Percentiles rank a stretch among this genome's conserved stretches.
Evolutionary conservation across 2,329 filamentous ascomycete species (phyloP).

Genomic region (Curvularia spicifera): DNA sequence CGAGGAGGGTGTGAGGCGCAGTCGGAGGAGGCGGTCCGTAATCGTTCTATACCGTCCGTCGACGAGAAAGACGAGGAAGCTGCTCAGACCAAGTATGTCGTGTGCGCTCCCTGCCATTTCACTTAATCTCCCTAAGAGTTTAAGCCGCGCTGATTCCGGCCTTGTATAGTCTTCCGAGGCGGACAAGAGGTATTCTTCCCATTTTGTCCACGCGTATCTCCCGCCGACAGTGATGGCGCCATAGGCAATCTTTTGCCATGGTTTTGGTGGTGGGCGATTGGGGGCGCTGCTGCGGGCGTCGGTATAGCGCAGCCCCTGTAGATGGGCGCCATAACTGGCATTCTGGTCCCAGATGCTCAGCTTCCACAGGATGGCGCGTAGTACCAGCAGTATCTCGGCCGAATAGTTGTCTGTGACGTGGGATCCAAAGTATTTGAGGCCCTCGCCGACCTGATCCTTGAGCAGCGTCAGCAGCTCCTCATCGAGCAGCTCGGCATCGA

Average conservation of each 20-base stretch:
- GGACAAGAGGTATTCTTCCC: slow-evolving; percentile 84
- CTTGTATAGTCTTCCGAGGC: slow-evolving; percentile 75
- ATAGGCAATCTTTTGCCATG: slow-evolving; percentile 82
- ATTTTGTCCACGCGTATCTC: slow-evolving; percentile 87
- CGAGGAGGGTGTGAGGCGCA: slow-evolving; percentile 84
- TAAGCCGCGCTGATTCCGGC: slow-evolving; percentile 58
- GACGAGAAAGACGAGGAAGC: slow-evolving; percentile 88
- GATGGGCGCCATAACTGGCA: slow-evolving; percentile 88
- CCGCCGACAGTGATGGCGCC: slow-evolving; percentile 86
- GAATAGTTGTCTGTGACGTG: slow-evolving; percentile 86
- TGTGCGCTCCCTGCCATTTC: slow-evolving; percentile 73
- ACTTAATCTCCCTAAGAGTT: slow-evolving; percentile 71
- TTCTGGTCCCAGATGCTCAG: slow-evolving; percentile 96
- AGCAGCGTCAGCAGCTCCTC: slow-evolving; percentile 89
- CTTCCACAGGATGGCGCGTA: slow-evolving; percentile 87
- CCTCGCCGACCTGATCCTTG: slow-evolving; percentile 84
- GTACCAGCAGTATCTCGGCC: slow-evolving; percentile 78
- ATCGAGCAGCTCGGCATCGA: slow-evolving; percentile 93
- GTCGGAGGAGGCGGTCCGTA: slow-evolving; percentile 80
- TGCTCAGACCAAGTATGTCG: slow-evolving; percentile 79
- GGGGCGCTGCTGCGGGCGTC: slow-evolving; percentile 70
- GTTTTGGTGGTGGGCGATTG: slow-evolving; percentile 71
- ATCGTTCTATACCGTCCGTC: slow-evolving; percentile 92
- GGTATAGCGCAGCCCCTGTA: slow-evolving; percentile 90
- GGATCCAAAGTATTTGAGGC: slow-evolving; percentile 80